phyloP scores from a whole-genome alignment of 495 filamentous ascomycete genomes.

The Penicillium canariense region DNA sequence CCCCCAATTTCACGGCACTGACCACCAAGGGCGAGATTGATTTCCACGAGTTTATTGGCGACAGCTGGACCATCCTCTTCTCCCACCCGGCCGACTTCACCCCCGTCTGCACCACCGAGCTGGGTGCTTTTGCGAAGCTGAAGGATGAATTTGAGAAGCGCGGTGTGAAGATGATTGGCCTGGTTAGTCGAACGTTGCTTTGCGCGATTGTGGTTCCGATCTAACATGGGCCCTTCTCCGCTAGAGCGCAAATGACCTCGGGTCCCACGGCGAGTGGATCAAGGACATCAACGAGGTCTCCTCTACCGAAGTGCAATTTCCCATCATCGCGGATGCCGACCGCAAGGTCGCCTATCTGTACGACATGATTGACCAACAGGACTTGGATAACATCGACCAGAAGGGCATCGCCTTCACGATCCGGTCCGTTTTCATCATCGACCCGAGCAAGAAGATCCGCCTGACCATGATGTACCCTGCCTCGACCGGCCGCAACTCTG shows the following conservation, averaged over 20 bases:
- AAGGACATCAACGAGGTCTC: slow-evolving; percentile 95
- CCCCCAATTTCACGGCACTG: slow-evolving; percentile 64
- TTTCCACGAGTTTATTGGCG: slow-evolving; percentile 58
- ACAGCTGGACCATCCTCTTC: slow-evolving; percentile 65
- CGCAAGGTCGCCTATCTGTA: slow-evolving; percentile 87
- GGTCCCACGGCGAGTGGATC: slow-evolving; percentile 71
- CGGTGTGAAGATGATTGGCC: slow-evolving; percentile 65
- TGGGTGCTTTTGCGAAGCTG: slow-evolving; percentile 65
- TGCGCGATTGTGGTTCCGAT: slow-evolving; percentile 11
- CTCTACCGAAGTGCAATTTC: slow-evolving; percentile 78
- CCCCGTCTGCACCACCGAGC: slow-evolving; percentile 68
- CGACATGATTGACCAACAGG: slow-evolving; percentile 93
- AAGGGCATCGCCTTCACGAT: slow-evolving; percentile 99
- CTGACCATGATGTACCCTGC: slow-evolving; percentile 96
- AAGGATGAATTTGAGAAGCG: slow-evolving; percentile 60
- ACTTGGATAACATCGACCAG: slow-evolving; percentile 82
- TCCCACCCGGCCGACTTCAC: slow-evolving; percentile 72
- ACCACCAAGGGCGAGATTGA: slow-evolving; percentile 67
- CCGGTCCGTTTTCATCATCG: slow-evolving; percentile 97
- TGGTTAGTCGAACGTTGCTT: slow-evolving; percentile 36
- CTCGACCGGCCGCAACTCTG: slow-evolving; percentile 93
- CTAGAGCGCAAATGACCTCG: slow-evolving; percentile 48
- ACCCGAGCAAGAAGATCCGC: slow-evolving; percentile 97
- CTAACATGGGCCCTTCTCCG: slow-evolving; percentile 63
- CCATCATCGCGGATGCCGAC: slow-evolving; percentile 97